Percentiles rank a stretch among this genome's conserved stretches.
These are phyloP conservation scores for Deinandra increscens DNA, from an alignment of 129 eudicot species.

Conservation along the genomic window DNA sequence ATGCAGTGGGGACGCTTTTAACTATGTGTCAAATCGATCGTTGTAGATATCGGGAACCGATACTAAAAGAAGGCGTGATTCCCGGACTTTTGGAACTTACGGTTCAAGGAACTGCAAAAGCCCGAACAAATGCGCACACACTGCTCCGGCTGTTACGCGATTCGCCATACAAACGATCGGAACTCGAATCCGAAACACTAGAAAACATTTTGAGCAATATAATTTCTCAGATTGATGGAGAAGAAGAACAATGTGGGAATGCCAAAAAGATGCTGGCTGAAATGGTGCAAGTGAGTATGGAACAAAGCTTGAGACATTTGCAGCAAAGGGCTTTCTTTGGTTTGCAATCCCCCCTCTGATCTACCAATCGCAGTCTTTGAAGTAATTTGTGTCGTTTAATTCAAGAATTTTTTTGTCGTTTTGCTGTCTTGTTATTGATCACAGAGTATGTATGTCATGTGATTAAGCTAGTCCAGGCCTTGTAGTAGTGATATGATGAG, in stretches of 20 bases:
- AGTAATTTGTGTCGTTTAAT: conserved; percentile 29
- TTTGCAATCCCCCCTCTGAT: conserved; percentile 73
- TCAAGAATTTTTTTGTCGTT: background rate
- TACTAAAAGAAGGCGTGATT: conserved; percentile 92
- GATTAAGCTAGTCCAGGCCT: conserved; percentile 42
- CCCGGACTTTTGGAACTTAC: conserved; percentile 97
- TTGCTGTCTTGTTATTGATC: conserved; percentile 10
- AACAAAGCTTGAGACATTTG: conserved; percentile 81
- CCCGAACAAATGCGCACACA: conserved; percentile 69
- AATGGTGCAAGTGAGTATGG: conserved; percentile 99
- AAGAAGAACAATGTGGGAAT: conserved; percentile 82
- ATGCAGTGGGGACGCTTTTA: conserved; percentile 84
- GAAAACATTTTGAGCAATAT: conserved; percentile 73
- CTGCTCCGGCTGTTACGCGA: conserved; percentile 70
- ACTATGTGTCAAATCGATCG: conserved; percentile 77
- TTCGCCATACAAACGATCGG: conserved; percentile 72
- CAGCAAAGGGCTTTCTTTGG: conserved; percentile 92
- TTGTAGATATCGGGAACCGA: conserved; percentile 71
- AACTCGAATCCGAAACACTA: conserved; percentile 57
- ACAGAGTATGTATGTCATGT: conserved; percentile 15
- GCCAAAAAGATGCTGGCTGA: conserved; percentile 93
- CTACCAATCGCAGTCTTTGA: conserved; percentile 44
- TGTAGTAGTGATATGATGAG: conserved; percentile 16
- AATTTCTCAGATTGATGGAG: conserved; percentile 75
- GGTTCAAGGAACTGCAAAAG: conserved; percentile 71